phyloP scores from a whole-genome alignment of 164 flowering plant genomes.

The Dillenia turbinata region DNA sequence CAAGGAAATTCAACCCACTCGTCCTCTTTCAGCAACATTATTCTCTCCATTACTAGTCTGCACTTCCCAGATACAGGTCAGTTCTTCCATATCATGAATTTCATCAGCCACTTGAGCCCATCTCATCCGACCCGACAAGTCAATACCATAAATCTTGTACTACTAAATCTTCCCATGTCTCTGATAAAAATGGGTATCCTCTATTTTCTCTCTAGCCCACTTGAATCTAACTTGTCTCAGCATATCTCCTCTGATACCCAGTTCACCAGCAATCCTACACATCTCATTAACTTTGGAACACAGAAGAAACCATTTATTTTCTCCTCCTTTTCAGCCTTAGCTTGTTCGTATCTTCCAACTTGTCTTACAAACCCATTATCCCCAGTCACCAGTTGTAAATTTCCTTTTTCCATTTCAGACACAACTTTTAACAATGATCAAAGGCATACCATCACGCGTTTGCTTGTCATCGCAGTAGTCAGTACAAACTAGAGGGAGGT shows the following conservation, averaged over 20 bases:
- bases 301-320: slow-evolving; percentile 71
- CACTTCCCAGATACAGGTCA: slow-evolving; percentile 62
- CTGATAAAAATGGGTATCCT: slow-evolving; percentile 67
- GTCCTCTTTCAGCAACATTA: slow-evolving; percentile 43
- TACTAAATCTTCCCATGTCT: slow-evolving; percentile 77
- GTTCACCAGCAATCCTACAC: slow-evolving; percentile 78
- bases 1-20: slow-evolving; percentile 83
- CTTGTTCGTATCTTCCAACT: slow-evolving; percentile 71
- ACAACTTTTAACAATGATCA: slow-evolving; percentile 69
- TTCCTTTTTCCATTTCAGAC: slow-evolving; percentile 60
- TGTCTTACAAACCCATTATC: slow-evolving; percentile 7
- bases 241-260: slow-evolving; percentile 90
- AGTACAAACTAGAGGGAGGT: slow-evolving; percentile 49
- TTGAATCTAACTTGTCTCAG: slow-evolving; percentile 83
- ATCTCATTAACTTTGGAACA: slow-evolving; percentile 66
- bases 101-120: slow-evolving; percentile 84
- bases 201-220: slow-evolving; percentile 91
- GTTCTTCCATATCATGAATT: slow-evolving; percentile 49
- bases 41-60: slow-evolving; percentile 59
- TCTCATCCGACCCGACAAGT: slow-evolving; percentile 58
- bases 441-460: slow-evolving; percentile 72
- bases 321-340: slow-evolving; percentile 57
- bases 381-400: slow-evolving; percentile 36
- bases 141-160: slow-evolving; percentile 89
- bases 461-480: slow-evolving; percentile 42